These are phyloP conservation scores for Papiliotrema terrestris DNA, from an alignment of 1,284 basidiomycete genomes.

Conservation along the genomic window DNA sequence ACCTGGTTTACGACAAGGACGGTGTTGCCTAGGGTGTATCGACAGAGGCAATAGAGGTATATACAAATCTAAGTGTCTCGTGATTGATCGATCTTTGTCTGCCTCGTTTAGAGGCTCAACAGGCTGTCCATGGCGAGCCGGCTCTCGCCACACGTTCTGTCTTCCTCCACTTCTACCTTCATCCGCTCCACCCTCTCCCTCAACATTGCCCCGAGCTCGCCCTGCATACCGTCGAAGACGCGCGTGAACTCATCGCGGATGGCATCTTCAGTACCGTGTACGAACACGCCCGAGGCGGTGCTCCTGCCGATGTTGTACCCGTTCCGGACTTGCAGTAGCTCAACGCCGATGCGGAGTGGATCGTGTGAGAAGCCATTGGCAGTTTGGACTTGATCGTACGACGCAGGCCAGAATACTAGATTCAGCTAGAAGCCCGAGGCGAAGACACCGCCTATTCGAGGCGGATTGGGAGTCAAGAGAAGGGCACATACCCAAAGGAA, in stretches of 20 bases:
- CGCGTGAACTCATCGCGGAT: not conserved
- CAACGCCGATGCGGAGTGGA: not conserved
- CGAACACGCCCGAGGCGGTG: not conserved
- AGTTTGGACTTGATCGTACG: not conserved
- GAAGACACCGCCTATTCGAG: too few species aligned
- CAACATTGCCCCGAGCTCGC: not conserved
- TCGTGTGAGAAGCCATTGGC: not conserved
- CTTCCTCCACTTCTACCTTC: not conserved
- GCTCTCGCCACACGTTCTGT: not conserved
- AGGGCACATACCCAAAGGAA: not conserved
- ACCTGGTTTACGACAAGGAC: conserved; percentile 61
- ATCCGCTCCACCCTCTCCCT: not conserved
- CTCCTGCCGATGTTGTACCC: not conserved
- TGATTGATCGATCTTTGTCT: not conserved
- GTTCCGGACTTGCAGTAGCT: not conserved
- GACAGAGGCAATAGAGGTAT: too few species aligned
- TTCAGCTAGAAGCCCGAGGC: too few species aligned
- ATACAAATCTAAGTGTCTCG: too few species aligned
- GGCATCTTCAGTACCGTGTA: not conserved
- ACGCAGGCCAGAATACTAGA: not conserved
- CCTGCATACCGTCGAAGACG: not conserved
- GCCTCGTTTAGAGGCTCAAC: not conserved
- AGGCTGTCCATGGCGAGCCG: not conserved
- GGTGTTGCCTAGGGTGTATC: conserved; percentile 41
- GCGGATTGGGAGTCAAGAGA: not conserved